A percentile compares a stretch with the other conserved stretches of the same genome.
Evolutionary conservation across 1,284 basidiomycete genomes (phyloP).

Genomic region (Neolentinus lepideus): DNA sequence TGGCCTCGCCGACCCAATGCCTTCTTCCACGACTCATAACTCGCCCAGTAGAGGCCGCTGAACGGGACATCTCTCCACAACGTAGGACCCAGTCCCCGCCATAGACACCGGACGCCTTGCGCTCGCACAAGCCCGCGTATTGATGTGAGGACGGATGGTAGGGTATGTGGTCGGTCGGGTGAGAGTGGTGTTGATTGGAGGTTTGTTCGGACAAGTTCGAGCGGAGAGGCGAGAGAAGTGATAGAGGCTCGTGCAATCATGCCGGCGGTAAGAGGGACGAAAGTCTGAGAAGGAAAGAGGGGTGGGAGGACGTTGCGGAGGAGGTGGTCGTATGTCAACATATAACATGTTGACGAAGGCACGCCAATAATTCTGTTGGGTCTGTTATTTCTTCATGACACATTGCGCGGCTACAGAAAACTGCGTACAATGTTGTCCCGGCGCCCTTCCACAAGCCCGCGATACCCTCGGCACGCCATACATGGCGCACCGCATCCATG

Average conservation of each 20-base stretch:
- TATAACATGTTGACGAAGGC: slow-evolving; percentile 90
- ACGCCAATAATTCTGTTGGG: slow-evolving; percentile 76
- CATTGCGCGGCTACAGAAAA: slow-evolving; percentile 3
- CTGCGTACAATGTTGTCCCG: slow-evolving; percentile 76
- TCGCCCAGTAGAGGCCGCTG: slow-evolving; percentile 88
- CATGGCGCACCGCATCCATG: slow-evolving; percentile 72
- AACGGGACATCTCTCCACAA: slow-evolving; percentile 98
- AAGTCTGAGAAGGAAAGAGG: slow-evolving; percentile 44
- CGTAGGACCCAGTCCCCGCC: slow-evolving; percentile 88
- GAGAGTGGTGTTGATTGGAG: slow-evolving; percentile 81
- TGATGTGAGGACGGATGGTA: slow-evolving; percentile 59
- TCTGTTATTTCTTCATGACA: slow-evolving; percentile 10
- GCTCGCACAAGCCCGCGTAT: slow-evolving; percentile 53
- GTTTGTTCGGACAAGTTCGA: slow-evolving; percentile 92
- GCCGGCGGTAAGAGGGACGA: slow-evolving; percentile 80
- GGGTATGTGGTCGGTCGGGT: slow-evolving; percentile 63
- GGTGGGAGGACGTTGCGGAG: slow-evolving; percentile 56
- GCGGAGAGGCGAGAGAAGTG: slow-evolving; percentile 78
- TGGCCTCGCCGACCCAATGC: slow-evolving; percentile 41
- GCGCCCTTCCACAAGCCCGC: slow-evolving; percentile 86
- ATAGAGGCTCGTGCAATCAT: slow-evolving; percentile 77
- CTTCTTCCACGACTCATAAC: slow-evolving; percentile 63
- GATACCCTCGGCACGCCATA: slow-evolving; percentile 71
- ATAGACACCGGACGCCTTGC: slow-evolving; percentile 70
- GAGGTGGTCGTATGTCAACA: slow-evolving; percentile 93